Evolutionary conservation across 2,329 filamentous ascomycete species (phyloP).

Genomic region (Fusarium sp.): DNA sequence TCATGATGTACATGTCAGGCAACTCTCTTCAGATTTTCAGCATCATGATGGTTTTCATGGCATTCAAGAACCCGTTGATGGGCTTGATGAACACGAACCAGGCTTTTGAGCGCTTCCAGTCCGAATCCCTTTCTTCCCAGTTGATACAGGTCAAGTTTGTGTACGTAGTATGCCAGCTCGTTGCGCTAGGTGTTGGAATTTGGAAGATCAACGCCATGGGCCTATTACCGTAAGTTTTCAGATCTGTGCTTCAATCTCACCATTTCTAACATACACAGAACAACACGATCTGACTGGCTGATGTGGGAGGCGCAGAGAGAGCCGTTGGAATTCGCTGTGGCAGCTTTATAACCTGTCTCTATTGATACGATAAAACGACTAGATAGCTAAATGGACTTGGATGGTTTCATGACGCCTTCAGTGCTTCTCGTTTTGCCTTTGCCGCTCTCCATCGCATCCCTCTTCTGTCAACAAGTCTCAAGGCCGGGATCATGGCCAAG

Average conservation of each 20-base stretch:
- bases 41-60: conserved; percentile 99
- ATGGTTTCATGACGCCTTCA: conserved; percentile 14
- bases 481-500: conserved; percentile 61
- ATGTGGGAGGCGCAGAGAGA: conserved; percentile 89
- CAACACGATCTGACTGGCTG: conserved; percentile 96
- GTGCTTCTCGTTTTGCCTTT: conserved; percentile 57
- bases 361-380: conserved; percentile 20
- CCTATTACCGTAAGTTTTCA: conserved; percentile 81
- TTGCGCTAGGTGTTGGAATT: conserved; percentile 85
- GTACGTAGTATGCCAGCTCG: conserved; percentile 87
- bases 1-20: conserved; percentile 99
- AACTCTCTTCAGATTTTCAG: conserved; percentile 99
- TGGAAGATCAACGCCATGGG: conserved; percentile 99
- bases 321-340: conserved; percentile 74
- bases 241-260: background rate
- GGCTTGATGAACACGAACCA: conserved; percentile 85
- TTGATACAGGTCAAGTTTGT: conserved; percentile 87
- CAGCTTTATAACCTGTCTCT: conserved; percentile 64
- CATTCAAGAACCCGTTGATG: conserved; percentile 95
- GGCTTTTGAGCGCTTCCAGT: conserved; percentile 93
- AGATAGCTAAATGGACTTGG: conserved; percentile 5
- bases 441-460: conserved; percentile 66
- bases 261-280: conserved; percentile 66
- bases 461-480: conserved; percentile 63
- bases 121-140: conserved; percentile 78